Base-by-base conservation (phyloP, 176 grass and related monocot species). In the Leersia perrieri region DNA sequence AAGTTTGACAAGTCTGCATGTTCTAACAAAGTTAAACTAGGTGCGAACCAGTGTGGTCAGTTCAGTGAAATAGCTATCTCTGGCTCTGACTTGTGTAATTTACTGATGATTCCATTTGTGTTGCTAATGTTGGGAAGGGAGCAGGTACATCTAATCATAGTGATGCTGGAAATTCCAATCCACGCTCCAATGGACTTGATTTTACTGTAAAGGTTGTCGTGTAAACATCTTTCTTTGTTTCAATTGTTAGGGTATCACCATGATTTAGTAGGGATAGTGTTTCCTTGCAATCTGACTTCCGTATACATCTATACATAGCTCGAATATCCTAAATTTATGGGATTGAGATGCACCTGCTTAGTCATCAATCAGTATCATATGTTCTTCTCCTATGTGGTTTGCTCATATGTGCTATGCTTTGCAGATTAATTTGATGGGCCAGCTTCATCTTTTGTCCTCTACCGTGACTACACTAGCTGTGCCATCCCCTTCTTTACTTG, bases 391-490 rank as follows among this genome's bases (percentile, higher is more conserved):
- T 68, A 22, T 13, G 5, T 47, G 55, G 27, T 57, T 83, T 82
- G 58, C 85, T 91, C 42, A 83, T 84, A 40, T 65, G 61, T 81
- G 49, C 73, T 89, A 57, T 38, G 36, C 38, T 55, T 38, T 93
- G 80, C 90, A 98, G 95, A 95, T 98, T 70, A 95, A 86, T 90
- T 91, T 98, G 84, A 95, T 84, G 42, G 95, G 95, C 5, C 90
- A 98, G 81, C 95, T 98, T 83, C 95, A 98, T 95, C 95, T 98
- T 93, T 83, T 98, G 91, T 98, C 95, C 30, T 98, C 92, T 75
- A 94, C 95, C n/a, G 84, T 98, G 74, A 92, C 95, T 70, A 98
- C 92, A n/a, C 84, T 98, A 63, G 92, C 95, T 11, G 90, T 98
- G 78, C 95, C 95, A 79, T 95, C 92, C 66, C 95, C 95, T 83